Conservation (phyloP, 768 basidiomycete species). For the Trichaptum fuscoviolaceum region DNA sequence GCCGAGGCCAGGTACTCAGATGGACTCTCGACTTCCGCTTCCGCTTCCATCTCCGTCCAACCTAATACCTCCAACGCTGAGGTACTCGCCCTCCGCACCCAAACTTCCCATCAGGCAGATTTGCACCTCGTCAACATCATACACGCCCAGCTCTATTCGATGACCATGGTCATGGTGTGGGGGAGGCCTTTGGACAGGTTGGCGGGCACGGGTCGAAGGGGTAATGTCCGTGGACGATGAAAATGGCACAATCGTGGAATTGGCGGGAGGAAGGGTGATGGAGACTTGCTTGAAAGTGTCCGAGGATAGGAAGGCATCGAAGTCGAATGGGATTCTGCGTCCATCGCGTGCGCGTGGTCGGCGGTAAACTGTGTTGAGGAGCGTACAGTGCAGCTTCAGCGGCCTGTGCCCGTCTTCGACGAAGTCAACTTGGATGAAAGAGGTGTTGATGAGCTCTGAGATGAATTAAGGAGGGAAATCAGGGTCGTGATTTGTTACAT, state of each 20-base stretch:
- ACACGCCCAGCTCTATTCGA: conserved; percentile 44
- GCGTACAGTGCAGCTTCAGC: conserved; percentile 33
- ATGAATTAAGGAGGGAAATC: too few relatives aligned
- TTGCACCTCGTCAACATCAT: conserved; percentile 51
- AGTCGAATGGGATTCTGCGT: too few relatives aligned
- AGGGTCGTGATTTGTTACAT: too few relatives aligned
- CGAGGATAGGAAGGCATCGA: conserved; percentile 26
- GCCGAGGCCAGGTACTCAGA: too few relatives aligned
- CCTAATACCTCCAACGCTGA: conserved; percentile 25
- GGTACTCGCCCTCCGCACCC: conserved; percentile 58
- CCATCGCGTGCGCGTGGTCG: conserved; percentile 16
- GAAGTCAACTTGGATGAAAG: conserved; percentile 26
- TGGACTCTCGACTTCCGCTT: too few relatives aligned
- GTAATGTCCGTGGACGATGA: neutral
- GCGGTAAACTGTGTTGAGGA: conserved; percentile 32
- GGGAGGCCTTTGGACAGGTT: too few relatives aligned
- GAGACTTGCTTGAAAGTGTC: conserved; percentile 13
- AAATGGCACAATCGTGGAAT: too few relatives aligned
- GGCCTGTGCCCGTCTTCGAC: conserved; percentile 27
- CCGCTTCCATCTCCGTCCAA: too few relatives aligned
- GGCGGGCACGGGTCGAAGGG: too few relatives aligned
- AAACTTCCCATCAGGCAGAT: conserved; percentile 70
- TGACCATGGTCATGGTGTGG: neutral
- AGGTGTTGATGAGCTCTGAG: conserved; percentile 27
- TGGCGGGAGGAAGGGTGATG: too few relatives aligned